Evolutionary conservation across 345 rosid species (phyloP), one percentile per base, ranked within the genome.

Genomic region (Durio zibethinus): DNA sequence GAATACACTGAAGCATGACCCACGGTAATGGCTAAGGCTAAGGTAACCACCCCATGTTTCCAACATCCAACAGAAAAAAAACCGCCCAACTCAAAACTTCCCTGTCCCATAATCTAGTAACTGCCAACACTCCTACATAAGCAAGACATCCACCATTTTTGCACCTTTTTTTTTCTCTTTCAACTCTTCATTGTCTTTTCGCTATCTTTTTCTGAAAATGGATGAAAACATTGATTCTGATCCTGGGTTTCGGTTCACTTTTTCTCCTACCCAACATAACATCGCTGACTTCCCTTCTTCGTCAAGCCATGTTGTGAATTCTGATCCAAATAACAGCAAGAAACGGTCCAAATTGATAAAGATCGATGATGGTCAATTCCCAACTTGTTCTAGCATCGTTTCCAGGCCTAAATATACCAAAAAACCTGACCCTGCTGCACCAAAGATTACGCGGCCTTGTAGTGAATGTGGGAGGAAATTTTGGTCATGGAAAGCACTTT

Each of bases 401-500:
- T 64, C 83, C 35, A 85, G 77, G 82, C 86, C 87, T 11, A 91
- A 85, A 78, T 67, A 76, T 78, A 25, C 80, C 14, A 93, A 81
- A 77, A 95, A 89, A 75, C 90, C 96, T 9, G 94, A 92, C 84
- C 90, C 94, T 12, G 78, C 72, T 14, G 92, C 91, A 0, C 97
- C 97, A 3, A 92, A 92, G 83, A 91, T 87, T 78, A 91, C 95
- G 1, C 72, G 82, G n/a, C 94, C 97, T 4, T 97, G 99, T 50
- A 92, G 83, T 6, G 98, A 97, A 84, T 97, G 99, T 69, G 97
- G 98, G 35, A 94, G 89, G 88, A 83, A 79, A 83, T 97, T 97
- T 75, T 89, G 93, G 93, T 97, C 99, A 0, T 83, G 86, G 88
- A 95, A 97, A 83, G 99, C 98, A 9, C 88, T 97, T 33, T 94